Evolutionary conservation across 2,329 filamentous ascomycete genomes (phyloP), one percentile per base, ranked within the genome.

Genomic region (Exophiala spinifera): DNA sequence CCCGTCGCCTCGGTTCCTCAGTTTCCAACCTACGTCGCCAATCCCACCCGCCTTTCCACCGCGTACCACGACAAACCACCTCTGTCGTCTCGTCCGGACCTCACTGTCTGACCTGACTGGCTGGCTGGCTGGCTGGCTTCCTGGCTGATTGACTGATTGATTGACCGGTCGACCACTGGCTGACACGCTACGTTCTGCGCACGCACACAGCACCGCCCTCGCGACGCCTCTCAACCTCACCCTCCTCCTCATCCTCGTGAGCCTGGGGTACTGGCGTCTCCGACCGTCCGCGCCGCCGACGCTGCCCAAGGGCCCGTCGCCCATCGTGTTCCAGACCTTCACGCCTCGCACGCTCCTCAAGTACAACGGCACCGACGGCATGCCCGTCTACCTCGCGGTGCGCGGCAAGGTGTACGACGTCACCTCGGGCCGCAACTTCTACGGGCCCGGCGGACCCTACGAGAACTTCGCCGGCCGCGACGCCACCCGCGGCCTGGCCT

Each of bases 401-500:
- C 88, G 90, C 39, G 91, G 94, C 49, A 85, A 84, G 47, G 86
- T 97, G 60, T 97, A 96, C 70, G 94, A 99, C 69, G 92, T 97
- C 20, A 84, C 86, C 0, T 76, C 84, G 13, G 92, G 94, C 20
- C 83, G 87, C 67, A 91, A 95, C 76, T 97, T 97, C 73, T 99
- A 99, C 74, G 94, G 94, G 3, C 94, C 94, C 17, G 91, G 91
- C 11, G 92, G 92, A 0, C 91, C 92, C 1, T 99, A 99, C 72
- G 86, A 86, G 71, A 97, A 97, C 76, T 99, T 99, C 69, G 94
- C 94, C 0, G 94, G 94, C 0, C 79, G 91, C 36, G 94, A 99
- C 72, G 94, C 94, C 17, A 90, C 83, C 61, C 81, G 92, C 49
- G 94, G 94, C 1, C 75, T 99, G 56, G 92, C 94, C 1, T 89